phyloP scores from a whole-genome alignment of 192 early-diverging fungal species.

The Backusella liffmaniae region DNA sequence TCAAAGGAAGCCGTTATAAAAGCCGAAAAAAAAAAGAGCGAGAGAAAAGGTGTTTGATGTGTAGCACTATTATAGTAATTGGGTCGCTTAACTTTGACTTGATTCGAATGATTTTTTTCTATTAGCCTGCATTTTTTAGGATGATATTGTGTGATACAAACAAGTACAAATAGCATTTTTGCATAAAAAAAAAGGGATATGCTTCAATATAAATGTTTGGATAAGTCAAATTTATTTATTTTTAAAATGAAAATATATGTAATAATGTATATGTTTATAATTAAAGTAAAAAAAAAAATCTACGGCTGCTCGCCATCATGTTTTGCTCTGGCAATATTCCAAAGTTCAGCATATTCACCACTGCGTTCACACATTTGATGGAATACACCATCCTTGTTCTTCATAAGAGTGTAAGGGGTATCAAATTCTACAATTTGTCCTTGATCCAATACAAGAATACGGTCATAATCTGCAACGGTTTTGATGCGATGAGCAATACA shows the following conservation, averaged over 20 bases:
- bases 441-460: slow-evolving; percentile 80
- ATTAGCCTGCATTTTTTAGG: too few relatives aligned
- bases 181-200: neutral
- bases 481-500: slow-evolving; percentile 88
- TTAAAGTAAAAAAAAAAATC: neutral
- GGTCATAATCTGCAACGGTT: slow-evolving; percentile 83
- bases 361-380: slow-evolving; percentile 79
- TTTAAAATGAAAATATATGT: neutral
- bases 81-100: too few relatives aligned
- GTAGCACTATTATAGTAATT: too few relatives aligned
- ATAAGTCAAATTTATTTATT: neutral
- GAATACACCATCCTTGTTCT: slow-evolving; percentile 60
- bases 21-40: too few relatives aligned
- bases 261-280: neutral
- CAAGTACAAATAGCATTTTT: too few relatives aligned
- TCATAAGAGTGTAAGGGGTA: slow-evolving; percentile 68
- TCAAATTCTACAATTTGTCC: slow-evolving; percentile 82
- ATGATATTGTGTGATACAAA: too few relatives aligned
- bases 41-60: too few relatives aligned
- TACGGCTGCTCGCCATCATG: slow-evolving; percentile 20
- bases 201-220: too few relatives aligned
- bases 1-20: too few relatives aligned
- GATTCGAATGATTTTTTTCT: too few relatives aligned
- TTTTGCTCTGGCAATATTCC: slow-evolving; percentile 58
- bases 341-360: slow-evolving; percentile 73